Conservation (phyloP, 2,329 filamentous ascomycete species). For the Camptophora hylomeconis region DNA sequence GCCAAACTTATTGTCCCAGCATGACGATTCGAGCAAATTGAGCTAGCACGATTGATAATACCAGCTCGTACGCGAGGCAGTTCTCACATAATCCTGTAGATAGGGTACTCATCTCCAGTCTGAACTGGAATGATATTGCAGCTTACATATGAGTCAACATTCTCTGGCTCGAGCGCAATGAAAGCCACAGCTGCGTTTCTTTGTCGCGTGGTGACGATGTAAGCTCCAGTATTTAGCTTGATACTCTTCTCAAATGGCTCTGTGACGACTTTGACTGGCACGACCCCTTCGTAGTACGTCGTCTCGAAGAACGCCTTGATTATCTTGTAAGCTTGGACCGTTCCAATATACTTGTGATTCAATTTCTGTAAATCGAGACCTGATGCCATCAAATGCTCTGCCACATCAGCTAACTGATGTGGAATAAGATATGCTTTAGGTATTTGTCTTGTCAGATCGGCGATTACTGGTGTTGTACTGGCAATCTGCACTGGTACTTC, state of each 20-base stretch:
- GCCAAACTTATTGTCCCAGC: too few relatives aligned
- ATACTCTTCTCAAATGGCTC: constrained; percentile 1
- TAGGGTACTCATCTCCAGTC: constrained; percentile 6
- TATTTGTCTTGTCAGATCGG: constrained; percentile 4
- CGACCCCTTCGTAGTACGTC: constrained; percentile 4
- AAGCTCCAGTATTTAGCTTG: constrained; percentile 5
- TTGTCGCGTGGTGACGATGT: constrained; percentile 6
- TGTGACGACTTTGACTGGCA: constrained; percentile 3
- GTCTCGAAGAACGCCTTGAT: constrained; percentile 1
- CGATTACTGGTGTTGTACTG: constrained; percentile 1
- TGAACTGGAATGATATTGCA: constrained; percentile 6
- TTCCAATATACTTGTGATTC: constrained; percentile 3
- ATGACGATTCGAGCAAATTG: too few relatives aligned
- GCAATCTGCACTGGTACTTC: constrained; percentile 2
- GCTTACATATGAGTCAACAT: constrained; percentile 7
- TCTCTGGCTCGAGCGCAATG: constrained; percentile 7
- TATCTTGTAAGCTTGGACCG: constrained; percentile 6
- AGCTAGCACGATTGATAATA: too few relatives aligned
- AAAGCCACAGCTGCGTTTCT: constrained; percentile 8
- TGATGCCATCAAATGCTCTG: constrained; percentile 1
- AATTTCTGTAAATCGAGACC: constrained; percentile 5
- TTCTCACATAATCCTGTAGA: constrained; percentile 2
- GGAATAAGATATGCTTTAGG: constrained; percentile 8
- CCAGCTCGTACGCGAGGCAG: too few relatives aligned
- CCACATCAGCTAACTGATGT: constrained; percentile 4